Evolutionary conservation across 768 basidiomycete species (phyloP).

Genomic region (Royoungia palumana): DNA sequence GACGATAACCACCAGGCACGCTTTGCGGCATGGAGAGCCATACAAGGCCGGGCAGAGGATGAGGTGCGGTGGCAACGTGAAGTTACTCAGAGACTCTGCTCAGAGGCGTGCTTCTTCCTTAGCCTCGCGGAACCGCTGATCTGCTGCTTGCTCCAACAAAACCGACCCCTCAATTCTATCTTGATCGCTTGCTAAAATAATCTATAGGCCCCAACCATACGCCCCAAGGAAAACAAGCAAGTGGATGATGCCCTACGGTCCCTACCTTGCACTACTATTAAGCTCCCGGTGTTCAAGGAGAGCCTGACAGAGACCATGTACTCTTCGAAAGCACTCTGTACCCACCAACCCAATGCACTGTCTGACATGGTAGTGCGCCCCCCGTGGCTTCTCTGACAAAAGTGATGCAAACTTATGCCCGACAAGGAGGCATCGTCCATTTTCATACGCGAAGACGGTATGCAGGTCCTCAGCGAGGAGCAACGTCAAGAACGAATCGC

Average conservation of each 20-base stretch:
- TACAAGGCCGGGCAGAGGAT: too few relatives aligned
- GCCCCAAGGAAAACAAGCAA: constrained; percentile 55
- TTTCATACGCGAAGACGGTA: constrained; percentile 59
- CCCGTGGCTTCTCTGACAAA: constrained; percentile 69
- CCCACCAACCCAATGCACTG: neutral
- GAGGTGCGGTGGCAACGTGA: too few relatives aligned
- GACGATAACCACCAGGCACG: too few relatives aligned
- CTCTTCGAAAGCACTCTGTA: constrained; percentile 20
- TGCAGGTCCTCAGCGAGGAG: constrained; percentile 47
- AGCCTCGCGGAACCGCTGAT: too few relatives aligned
- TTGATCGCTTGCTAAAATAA: constrained; percentile 80
- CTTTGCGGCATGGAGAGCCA: too few relatives aligned
- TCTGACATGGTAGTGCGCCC: constrained; percentile 47
- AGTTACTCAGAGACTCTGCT: too few relatives aligned
- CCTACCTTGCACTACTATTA: constrained; percentile 77
- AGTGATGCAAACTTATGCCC: constrained; percentile 63
- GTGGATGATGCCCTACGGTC: constrained; percentile 56
- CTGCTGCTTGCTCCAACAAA: too few relatives aligned
- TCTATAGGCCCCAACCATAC: constrained; percentile 72
- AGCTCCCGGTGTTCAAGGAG: constrained; percentile 88
- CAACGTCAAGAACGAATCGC: constrained; percentile 47
- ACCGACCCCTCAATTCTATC: constrained; percentile 84
- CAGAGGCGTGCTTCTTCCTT: too few relatives aligned
- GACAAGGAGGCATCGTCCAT: constrained; percentile 60
- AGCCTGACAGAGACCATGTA: constrained; percentile 78